Evolutionary conservation across 2,329 filamentous ascomycete genomes (phyloP).

Genomic region (Metarhizium brunneum): DNA sequence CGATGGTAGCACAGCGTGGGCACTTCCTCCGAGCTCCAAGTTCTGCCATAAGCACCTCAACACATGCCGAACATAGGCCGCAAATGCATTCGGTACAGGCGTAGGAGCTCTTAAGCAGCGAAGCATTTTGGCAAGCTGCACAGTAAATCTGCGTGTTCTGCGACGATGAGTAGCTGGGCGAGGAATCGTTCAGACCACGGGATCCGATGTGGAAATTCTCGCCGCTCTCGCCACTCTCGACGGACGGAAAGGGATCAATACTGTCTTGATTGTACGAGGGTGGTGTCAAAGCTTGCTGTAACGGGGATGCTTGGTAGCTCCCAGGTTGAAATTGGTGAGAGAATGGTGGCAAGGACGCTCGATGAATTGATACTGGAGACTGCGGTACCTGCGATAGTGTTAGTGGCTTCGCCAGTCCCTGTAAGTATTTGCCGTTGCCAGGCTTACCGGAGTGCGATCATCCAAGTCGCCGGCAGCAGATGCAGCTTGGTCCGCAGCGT

Average conservation of each 20-base stretch:
- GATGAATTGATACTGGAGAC: conserved; percentile 54
- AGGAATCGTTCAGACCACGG: conserved; percentile 59
- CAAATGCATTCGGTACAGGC: conserved; percentile 96
- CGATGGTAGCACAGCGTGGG: conserved; percentile 69
- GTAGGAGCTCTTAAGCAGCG: conserved; percentile 72
- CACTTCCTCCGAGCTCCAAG: conserved; percentile 69
- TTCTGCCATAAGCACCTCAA: conserved; percentile 69
- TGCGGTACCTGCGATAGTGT: conserved; percentile 45
- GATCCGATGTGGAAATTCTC: conserved; percentile 64
- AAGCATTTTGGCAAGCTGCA: conserved; percentile 72
- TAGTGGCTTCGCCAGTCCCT: background rate
- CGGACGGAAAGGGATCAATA: conserved; percentile 77
- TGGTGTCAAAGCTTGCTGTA: conserved; percentile 85
- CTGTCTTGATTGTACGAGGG: conserved; percentile 60
- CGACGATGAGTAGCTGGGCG: conserved; percentile 60
- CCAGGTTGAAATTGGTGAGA: conserved; percentile 50
- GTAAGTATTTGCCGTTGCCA: conserved; percentile 13
- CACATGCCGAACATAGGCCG: conserved; percentile 80
- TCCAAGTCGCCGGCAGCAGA: conserved; percentile 87
- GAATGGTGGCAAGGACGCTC: conserved; percentile 53
- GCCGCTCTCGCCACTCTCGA: conserved; percentile 67
- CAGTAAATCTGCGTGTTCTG: conserved; percentile 86
- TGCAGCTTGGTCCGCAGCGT: conserved; percentile 64
- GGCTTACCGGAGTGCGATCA: conserved; percentile 75
- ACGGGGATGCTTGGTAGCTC: conserved; percentile 77